Percentiles rank a stretch among this genome's conserved stretches.
Conservation (phyloP, 148 eudicot genomes). For the Spergularia marina region DNA sequence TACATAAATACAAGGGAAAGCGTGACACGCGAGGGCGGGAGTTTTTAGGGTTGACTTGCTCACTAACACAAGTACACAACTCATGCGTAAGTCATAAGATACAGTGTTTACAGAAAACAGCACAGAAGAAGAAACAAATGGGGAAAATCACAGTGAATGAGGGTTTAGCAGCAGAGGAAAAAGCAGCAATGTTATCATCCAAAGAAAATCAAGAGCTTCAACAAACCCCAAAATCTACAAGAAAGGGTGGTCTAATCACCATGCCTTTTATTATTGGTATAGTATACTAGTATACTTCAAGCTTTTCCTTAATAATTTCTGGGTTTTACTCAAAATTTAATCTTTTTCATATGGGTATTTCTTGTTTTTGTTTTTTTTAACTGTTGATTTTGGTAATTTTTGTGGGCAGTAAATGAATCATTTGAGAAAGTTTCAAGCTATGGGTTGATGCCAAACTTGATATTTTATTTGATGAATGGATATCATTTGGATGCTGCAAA, state of each 20-base stretch:
- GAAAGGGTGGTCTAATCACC: conserved; percentile 24
- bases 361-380: not conserved
- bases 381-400: not conserved
- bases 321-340: not conserved
- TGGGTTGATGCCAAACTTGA: conserved; percentile 31
- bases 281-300: not conserved
- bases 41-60: too few relatives aligned
- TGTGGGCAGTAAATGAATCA: conserved; percentile 32
- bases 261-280: conserved; percentile 25
- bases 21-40: too few relatives aligned
- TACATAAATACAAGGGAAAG: too few relatives aligned
- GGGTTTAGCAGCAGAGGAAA: conserved; percentile 17
- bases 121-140: too few relatives aligned
- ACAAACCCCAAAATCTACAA: conserved; percentile 12
- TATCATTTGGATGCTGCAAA: conserved; percentile 29
- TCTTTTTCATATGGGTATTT: not conserved
- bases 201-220: conserved; percentile 10
- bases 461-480: conserved; percentile 33
- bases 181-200: not conserved
- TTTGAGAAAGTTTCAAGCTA: conserved; percentile 30
- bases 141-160: not conserved
- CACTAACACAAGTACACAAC: too few relatives aligned
- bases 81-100: too few relatives aligned
- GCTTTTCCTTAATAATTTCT: not conserved
- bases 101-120: not conserved